Evolutionary conservation across 768 basidiomycete species (phyloP), one percentile per base, ranked within the genome.

Genomic region (Boletus patriciae): DNA sequence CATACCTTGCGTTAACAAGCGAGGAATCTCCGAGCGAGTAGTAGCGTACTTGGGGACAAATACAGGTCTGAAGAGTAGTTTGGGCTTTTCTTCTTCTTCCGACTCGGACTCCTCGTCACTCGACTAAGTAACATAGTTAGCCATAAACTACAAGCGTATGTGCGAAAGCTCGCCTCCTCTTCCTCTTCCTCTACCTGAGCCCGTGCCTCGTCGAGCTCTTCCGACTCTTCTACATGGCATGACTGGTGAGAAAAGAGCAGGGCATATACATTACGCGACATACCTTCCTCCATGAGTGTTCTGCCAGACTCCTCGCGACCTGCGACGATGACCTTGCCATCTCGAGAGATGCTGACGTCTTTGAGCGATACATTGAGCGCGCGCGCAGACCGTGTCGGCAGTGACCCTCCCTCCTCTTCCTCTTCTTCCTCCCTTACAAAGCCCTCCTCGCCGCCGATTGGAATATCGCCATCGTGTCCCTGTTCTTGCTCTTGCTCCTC

Each of bases 11-110:
- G 48, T 67, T 19, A 54, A 50, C 37, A 37, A 49, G 21, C 11
- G 25, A 37, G 44, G 12, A 7, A 42, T 46, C 15, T 45, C 48
- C 46, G 37, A 60, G 19, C 11, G 19, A 18, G 23, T 29, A 31
- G 36, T 3, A 47, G 74, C 88, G 56, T 68, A 95, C 95, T 98
- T 98, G 52, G 91, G 91, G 18, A 98, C 84, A 71, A 98, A 99
- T 1, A 96, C 90, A 3, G 97, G 97, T 60, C 95, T 80, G 73
- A 96, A 94, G 60, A 87, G 83, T 7, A 84, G 75, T 70, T 90
- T 88, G 5, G 85, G 83, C 43, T 83, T 78, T 69, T 87, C 85
- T 55, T 87, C 86, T 55, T 90, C 91, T 66, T 92, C 91, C n/a
- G 76, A 77, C 41, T 80, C 83, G 0, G 86, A 89, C 49, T 85